A percentile compares a stretch with the other conserved stretches of the same genome.
Evolutionary conservation across 1,284 basidiomycete species (phyloP).

Genomic region (Bjerkandera adusta): DNA sequence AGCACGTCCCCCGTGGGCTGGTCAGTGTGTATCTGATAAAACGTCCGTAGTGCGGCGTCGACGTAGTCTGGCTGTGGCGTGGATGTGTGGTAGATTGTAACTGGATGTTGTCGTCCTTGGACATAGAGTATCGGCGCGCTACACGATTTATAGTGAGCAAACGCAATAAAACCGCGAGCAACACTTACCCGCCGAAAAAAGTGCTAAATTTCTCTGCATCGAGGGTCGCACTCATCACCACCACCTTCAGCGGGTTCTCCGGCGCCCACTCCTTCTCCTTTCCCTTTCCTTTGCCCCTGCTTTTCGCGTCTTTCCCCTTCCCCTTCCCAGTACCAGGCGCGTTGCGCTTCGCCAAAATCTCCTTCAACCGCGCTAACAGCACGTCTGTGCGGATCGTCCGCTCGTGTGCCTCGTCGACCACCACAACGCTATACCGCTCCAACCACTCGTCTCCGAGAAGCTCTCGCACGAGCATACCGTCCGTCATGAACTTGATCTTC

Average conservation of each 20-base stretch:
- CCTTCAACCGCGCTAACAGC: constrained; percentile 88
- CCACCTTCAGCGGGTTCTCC: constrained; percentile 74
- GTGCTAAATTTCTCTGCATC: constrained; percentile 92
- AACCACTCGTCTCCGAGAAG: constrained; percentile 79
- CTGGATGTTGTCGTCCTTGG: constrained; percentile 92
- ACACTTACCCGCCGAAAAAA: constrained; percentile 80
- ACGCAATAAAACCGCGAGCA: background rate
- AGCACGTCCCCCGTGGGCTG: constrained; percentile 86
- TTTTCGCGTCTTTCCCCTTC: constrained; percentile 36
- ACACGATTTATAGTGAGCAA: constrained; percentile 10
- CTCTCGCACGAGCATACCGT: constrained; percentile 95
- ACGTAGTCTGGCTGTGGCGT: constrained; percentile 82
- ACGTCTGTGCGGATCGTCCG: constrained; percentile 93
- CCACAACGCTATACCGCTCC: constrained; percentile 83
- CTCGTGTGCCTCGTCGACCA: constrained; percentile 98
- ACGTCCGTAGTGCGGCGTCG: constrained; percentile 86
- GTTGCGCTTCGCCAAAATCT: constrained; percentile 77
- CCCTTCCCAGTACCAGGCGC: constrained; percentile 38
- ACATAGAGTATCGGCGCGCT: constrained; percentile 89
- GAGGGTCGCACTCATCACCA: constrained; percentile 97
- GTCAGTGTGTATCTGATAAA: constrained; percentile 88
- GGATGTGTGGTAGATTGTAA: constrained; percentile 75
- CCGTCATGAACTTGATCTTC: constrained; percentile 92
- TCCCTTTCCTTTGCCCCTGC: constrained; percentile 47
- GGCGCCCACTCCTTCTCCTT: constrained; percentile 38